phyloP scores from a whole-genome alignment of 2,329 filamentous ascomycete species.

The Coniosporium tulheliwenetii region DNA sequence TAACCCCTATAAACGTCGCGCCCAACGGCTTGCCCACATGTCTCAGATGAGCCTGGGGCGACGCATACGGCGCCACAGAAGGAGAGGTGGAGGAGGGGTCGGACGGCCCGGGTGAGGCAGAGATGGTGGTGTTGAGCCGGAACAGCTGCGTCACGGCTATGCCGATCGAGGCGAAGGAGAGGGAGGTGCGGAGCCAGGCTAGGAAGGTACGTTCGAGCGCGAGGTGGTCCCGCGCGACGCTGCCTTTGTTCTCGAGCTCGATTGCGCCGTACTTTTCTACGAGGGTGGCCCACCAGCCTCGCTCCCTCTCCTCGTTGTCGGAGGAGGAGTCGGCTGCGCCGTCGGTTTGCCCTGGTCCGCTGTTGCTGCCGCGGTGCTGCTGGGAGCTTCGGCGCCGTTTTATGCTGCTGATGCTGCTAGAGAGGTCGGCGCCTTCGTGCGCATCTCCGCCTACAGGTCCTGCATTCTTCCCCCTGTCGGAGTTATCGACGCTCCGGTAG shows the following conservation, averaged over 20 bases:
- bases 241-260: slow-evolving; percentile 75
- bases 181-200: slow-evolving; percentile 68
- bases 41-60: slow-evolving; percentile 27
- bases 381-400: slow-evolving; percentile 1
- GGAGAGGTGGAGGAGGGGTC: slow-evolving; percentile 11
- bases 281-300: slow-evolving; percentile 37
- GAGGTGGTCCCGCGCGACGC: slow-evolving; percentile 67
- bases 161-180: slow-evolving; percentile 69
- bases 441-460: background rate
- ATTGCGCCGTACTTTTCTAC: slow-evolving; percentile 48
- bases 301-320: slow-evolving; percentile 10
- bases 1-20: slow-evolving; percentile 60
- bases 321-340: slow-evolving; percentile 4
- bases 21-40: slow-evolving; percentile 60
- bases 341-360: background rate
- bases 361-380: too few species aligned
- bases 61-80: slow-evolving; percentile 7
- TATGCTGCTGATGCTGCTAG: slow-evolving; percentile 5
- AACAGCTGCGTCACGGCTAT: slow-evolving; percentile 76
- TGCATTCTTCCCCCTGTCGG: background rate
- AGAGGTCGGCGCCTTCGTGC: background rate
- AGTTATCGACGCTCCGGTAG: slow-evolving; percentile 2
- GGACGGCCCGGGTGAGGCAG: slow-evolving; percentile 6
- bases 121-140: slow-evolving; percentile 56
- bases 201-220: slow-evolving; percentile 78